phyloP scores from a whole-genome alignment of 495 filamentous ascomycete genomes.

The Pseudevernia furfuracea region DNA sequence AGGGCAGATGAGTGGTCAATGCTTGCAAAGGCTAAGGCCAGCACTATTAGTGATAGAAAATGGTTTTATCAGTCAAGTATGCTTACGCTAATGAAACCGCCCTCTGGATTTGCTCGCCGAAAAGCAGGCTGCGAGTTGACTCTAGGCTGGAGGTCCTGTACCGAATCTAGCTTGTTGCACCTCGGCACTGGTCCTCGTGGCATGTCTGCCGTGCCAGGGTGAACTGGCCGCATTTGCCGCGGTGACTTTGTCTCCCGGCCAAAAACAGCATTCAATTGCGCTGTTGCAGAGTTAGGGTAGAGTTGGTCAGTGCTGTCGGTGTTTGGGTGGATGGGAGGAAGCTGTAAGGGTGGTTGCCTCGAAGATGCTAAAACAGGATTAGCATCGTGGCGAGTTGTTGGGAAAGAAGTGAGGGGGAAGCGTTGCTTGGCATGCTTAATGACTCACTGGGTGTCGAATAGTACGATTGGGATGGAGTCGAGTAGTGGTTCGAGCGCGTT shows the following conservation, averaged over 20 bases:
- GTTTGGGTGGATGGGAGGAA: conserved; percentile 65
- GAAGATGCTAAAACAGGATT: conserved; percentile 38
- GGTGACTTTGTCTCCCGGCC: conserved; percentile 69
- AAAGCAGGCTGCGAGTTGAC: conserved; percentile 83
- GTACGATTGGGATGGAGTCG: conserved; percentile 58
- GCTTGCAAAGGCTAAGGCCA: conserved; percentile 79
- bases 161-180: conserved; percentile 66
- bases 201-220: conserved; percentile 38
- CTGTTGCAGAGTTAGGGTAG: conserved; percentile 62
- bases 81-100: conserved; percentile 95
- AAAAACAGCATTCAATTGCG: conserved; percentile 64
- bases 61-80: conserved; percentile 11
- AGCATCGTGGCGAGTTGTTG: conserved; percentile 22
- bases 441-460: conserved; percentile 54
- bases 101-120: conserved; percentile 89
- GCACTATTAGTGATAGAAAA: conserved; percentile 6
- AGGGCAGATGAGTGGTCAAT: conserved; percentile 82
- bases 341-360: conserved; percentile 43
- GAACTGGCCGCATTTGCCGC: conserved; percentile 43
- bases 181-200: conserved; percentile 75
- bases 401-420: not conserved
- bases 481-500: conserved; percentile 32
- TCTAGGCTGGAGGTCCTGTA: conserved; percentile 70
- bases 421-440: not conserved
- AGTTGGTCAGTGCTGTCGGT: conserved; percentile 54